A percentile compares a stretch with the other conserved stretches of the same genome.
phyloP scores from a whole-genome alignment of 2,329 filamentous ascomycete genomes.

The Colletotrichum chlorophyti region DNA sequence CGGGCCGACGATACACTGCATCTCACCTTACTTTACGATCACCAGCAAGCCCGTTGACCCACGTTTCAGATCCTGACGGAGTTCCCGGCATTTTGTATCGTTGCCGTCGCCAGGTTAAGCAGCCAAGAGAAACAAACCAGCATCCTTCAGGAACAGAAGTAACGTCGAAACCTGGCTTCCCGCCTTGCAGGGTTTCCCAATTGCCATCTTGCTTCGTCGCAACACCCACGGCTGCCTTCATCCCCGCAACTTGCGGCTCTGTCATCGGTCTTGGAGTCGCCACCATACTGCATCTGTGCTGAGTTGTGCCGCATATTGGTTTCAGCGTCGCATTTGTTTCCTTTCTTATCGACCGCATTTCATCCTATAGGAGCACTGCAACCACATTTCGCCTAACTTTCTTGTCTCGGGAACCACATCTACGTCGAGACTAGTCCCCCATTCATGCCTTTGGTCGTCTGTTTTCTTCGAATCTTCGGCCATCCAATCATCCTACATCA shows the following conservation, averaged over 20 bases:
- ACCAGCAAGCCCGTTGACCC: slow-evolving; percentile 2
- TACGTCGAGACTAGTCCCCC: slow-evolving; percentile 18
- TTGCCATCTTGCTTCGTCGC: not conserved
- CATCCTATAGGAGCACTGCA: slow-evolving; percentile 18
- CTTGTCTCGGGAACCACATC: slow-evolving; percentile 7
- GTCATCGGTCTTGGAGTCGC: slow-evolving; percentile 9
- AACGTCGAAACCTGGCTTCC: slow-evolving; percentile 7
- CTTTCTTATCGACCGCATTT: slow-evolving; percentile 14
- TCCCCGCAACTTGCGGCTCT: slow-evolving; percentile 20
- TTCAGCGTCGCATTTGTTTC: slow-evolving; percentile 28
- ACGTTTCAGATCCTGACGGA: slow-evolving; percentile 17
- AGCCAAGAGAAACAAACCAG: slow-evolving; percentile 8
- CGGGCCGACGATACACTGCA: slow-evolving; percentile 17
- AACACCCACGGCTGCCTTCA: slow-evolving; percentile 2
- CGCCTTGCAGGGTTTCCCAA: slow-evolving; percentile 19
- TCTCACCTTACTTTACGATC: too few species aligned
- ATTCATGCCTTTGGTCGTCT: slow-evolving; percentile 23
- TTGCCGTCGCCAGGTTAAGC: not conserved
- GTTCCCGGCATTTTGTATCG: slow-evolving; percentile 19
- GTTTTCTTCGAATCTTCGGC: not conserved
- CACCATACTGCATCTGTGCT: slow-evolving; percentile 27
- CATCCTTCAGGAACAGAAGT: slow-evolving; percentile 11
- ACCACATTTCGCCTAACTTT: not conserved
- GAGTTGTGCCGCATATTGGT: slow-evolving; percentile 28
- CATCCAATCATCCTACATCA: slow-evolving; percentile 18